phyloP scores from a whole-genome alignment of 2,329 filamentous ascomycete genomes.

The Aspergillus calidoustus region DNA sequence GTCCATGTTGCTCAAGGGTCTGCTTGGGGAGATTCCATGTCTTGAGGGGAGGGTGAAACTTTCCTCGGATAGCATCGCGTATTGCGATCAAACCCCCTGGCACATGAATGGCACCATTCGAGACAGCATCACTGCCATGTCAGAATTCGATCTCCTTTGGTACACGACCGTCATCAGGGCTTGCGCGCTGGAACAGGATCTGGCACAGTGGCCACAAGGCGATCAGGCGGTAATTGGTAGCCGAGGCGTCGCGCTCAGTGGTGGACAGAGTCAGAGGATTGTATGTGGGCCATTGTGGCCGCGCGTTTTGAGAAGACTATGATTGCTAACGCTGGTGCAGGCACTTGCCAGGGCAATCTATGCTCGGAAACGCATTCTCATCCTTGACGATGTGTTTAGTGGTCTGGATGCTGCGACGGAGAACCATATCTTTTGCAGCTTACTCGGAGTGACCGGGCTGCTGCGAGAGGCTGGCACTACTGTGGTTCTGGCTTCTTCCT shows the following conservation, averaged over 20 bases:
- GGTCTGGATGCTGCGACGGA: slow-evolving; percentile 28
- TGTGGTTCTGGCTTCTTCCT: slow-evolving; percentile 41
- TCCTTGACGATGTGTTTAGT: slow-evolving; percentile 56
- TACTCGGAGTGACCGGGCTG: slow-evolving; percentile 10
- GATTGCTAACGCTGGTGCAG: slow-evolving; percentile 7
- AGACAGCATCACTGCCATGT: slow-evolving; percentile 25
- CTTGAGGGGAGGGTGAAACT: background rate
- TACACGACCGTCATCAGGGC: slow-evolving; percentile 30
- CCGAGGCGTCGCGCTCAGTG: slow-evolving; percentile 24
- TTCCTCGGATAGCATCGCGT: slow-evolving; percentile 21
- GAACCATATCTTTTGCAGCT: slow-evolving; percentile 11
- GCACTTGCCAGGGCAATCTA: slow-evolving; percentile 56
- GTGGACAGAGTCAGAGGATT: slow-evolving; percentile 31
- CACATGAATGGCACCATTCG: slow-evolving; percentile 24
- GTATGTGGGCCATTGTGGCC: background rate
- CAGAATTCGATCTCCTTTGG: slow-evolving; percentile 17
- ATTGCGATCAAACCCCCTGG: slow-evolving; percentile 29
- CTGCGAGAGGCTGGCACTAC: background rate
- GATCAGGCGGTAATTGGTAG: slow-evolving; percentile 30
- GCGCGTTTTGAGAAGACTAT: background rate
- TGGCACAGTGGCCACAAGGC: slow-evolving; percentile 25
- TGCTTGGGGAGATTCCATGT: slow-evolving; percentile 40
- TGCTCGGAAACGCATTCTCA: slow-evolving; percentile 41
- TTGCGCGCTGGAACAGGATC: slow-evolving; percentile 26
- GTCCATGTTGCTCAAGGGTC: slow-evolving; percentile 38